These are phyloP conservation scores for Leptographium flavum DNA, from an alignment of 2,329 filamentous ascomycete species.

Conservation along the genomic window DNA sequence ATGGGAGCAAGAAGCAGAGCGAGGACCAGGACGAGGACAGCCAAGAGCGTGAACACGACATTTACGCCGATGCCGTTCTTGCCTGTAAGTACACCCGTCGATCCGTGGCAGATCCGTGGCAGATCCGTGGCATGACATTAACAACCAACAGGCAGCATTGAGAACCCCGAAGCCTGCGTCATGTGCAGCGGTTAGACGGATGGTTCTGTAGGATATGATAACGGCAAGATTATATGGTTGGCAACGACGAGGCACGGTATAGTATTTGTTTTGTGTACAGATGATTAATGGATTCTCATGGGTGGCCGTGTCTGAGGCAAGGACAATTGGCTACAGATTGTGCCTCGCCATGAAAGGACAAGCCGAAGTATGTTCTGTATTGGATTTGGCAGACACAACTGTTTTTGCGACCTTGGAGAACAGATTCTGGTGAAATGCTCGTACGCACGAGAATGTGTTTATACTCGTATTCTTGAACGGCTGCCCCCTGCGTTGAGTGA, in stretches of 20 bases:
- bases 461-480: no score
- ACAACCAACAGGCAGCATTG: slow-evolving; percentile 61
- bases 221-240: not conserved
- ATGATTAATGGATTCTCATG: no score
- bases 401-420: no score
- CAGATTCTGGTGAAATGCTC: no score
- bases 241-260: not conserved
- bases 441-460: no score
- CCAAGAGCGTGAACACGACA: slow-evolving; percentile 71
- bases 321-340: no score
- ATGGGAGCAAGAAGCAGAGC: slow-evolving; percentile 43
- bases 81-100: slow-evolving; percentile 49
- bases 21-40: slow-evolving; percentile 63
- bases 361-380: no score
- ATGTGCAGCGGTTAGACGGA: slow-evolving; percentile 82
- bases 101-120: not conserved
- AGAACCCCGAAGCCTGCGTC: slow-evolving; percentile 85
- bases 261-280: not conserved
- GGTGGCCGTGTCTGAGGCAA: no score
- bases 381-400: no score
- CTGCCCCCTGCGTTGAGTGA: no score
- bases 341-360: no score
- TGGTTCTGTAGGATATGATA: not conserved
- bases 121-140: slow-evolving; percentile 11
- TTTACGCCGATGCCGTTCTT: slow-evolving; percentile 86